Evolutionary conservation across 2,329 filamentous ascomycete species (phyloP).

Genomic region (Trichophyton rubrum): DNA sequence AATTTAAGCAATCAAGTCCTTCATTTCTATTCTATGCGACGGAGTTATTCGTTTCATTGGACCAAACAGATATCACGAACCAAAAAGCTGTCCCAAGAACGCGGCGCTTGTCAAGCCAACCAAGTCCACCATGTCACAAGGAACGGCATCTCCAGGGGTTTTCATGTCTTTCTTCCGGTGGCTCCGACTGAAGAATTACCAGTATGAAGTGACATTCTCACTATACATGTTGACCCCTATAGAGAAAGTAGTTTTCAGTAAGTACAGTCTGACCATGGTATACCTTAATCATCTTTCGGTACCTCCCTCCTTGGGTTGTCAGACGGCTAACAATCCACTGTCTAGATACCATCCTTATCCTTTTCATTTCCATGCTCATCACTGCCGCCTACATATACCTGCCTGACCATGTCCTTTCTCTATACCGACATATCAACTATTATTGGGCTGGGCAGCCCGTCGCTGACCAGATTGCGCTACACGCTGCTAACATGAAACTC

Average conservation of each 20-base stretch:
- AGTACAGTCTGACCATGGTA: constrained; percentile 24
- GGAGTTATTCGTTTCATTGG: too few species aligned
- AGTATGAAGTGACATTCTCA: constrained; percentile 93
- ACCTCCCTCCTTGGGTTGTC: not conserved
- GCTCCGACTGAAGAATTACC: constrained; percentile 91
- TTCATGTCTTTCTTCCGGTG: constrained; percentile 56
- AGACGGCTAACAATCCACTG: not conserved
- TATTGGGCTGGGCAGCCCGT: constrained; percentile 71
- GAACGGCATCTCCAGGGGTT: constrained; percentile 22
- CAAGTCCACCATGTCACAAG: constrained; percentile 1
- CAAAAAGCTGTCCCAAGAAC: not conserved
- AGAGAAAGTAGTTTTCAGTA: constrained; percentile 97
- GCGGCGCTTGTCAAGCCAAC: not conserved
- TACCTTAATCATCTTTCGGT: constrained; percentile 1
- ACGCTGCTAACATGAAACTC: constrained; percentile 3
- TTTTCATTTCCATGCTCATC: constrained; percentile 72
- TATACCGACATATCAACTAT: constrained; percentile 80
- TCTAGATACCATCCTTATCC: constrained; percentile 79
- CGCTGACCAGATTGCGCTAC: constrained; percentile 18
- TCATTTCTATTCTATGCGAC: too few species aligned
- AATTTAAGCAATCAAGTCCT: not conserved
- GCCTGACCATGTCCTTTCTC: constrained; percentile 73
- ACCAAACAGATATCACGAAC: not conserved
- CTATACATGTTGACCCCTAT: constrained; percentile 95
- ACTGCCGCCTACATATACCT: constrained; percentile 87